Conservation (phyloP, 176 grass and related monocot genomes). For the Carex cristatella region DNA sequence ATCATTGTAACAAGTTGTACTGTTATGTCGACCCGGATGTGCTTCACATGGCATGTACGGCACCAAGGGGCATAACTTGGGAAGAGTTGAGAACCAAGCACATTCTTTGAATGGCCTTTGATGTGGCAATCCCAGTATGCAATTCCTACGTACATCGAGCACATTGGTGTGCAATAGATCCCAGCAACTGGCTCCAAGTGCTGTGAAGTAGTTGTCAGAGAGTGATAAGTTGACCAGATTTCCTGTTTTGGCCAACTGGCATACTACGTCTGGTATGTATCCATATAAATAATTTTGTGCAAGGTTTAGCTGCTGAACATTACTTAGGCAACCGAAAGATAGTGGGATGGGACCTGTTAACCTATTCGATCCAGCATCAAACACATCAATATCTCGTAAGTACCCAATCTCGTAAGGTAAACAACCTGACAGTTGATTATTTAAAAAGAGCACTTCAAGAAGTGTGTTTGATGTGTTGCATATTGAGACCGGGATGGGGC, state of each 20-base stretch:
- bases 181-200: conserved; percentile 44
- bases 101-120: conserved; percentile 63
- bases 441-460: conserved; percentile 74
- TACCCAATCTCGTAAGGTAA: conserved; percentile 66
- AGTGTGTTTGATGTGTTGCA: conserved; percentile 43
- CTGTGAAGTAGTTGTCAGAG: conserved; percentile 70
- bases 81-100: conserved; percentile 34
- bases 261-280: conserved; percentile 57
- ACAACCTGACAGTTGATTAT: conserved; percentile 68
- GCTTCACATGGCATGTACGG: conserved; percentile 57
- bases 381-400: conserved; percentile 40
- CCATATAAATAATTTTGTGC: conserved; percentile 64
- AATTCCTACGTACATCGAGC: conserved; percentile 65
- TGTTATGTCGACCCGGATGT: conserved; percentile 23
- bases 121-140: conserved; percentile 47
- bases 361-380: conserved; percentile 56
- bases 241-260: conserved; percentile 42
- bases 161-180: conserved; percentile 36
- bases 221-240: conserved; percentile 64
- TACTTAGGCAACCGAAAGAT: conserved; percentile 67
- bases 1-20: neutral
- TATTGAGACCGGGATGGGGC: conserved; percentile 47
- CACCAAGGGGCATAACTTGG: conserved; percentile 51
- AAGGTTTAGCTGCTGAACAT: conserved; percentile 53
- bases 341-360: conserved; percentile 60